Conservation (phyloP, 352 stramenopile genomes). For the Phytopythium mirpurense region DNA sequence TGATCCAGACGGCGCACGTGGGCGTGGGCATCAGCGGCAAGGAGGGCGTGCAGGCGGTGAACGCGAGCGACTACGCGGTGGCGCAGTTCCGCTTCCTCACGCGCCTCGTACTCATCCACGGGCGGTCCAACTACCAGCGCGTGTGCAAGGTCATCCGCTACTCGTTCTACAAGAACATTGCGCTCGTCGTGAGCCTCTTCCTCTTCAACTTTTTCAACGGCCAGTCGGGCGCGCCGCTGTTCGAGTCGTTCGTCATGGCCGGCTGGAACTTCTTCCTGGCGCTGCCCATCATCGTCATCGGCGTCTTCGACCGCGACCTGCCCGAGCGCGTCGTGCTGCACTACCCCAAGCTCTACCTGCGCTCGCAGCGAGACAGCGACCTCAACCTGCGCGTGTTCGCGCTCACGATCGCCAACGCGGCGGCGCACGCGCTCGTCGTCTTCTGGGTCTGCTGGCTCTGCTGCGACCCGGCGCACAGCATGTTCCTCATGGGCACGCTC, state of each 20-base stretch:
- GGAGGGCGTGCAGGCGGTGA: slow-evolving; percentile 97
- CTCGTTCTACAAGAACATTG: slow-evolving; percentile 99
- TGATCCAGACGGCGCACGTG: slow-evolving; percentile 97
- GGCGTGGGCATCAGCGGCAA: slow-evolving; percentile 97
- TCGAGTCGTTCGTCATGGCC: slow-evolving; percentile 76
- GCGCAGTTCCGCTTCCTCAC: slow-evolving; percentile 95
- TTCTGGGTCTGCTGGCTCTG: slow-evolving; percentile 47
- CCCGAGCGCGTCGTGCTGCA: slow-evolving; percentile 32
- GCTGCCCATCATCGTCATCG: slow-evolving; percentile 86
- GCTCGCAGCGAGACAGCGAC: slow-evolving; percentile 45
- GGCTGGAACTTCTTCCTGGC: slow-evolving; percentile 87
- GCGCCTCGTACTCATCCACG: slow-evolving; percentile 93
- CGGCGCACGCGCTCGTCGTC: slow-evolving; percentile 48
- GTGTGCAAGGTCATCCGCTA: slow-evolving; percentile 93
- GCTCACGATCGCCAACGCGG: slow-evolving; percentile 43
- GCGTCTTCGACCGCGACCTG: slow-evolving; percentile 70
- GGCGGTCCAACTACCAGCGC: slow-evolving; percentile 96
- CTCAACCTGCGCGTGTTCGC: slow-evolving; percentile 57
- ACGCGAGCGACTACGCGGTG: slow-evolving; percentile 92
- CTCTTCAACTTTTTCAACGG: slow-evolving; percentile 91
- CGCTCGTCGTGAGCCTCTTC: slow-evolving; percentile 91
- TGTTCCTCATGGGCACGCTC: slow-evolving; percentile 52
- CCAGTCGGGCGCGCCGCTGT: slow-evolving; percentile 81
- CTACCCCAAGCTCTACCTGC: slow-evolving; percentile 53
- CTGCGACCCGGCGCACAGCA: slow-evolving; percentile 22